phyloP scores from a whole-genome alignment of 139 green algal genomes.

The Closterium sp. region DNA sequence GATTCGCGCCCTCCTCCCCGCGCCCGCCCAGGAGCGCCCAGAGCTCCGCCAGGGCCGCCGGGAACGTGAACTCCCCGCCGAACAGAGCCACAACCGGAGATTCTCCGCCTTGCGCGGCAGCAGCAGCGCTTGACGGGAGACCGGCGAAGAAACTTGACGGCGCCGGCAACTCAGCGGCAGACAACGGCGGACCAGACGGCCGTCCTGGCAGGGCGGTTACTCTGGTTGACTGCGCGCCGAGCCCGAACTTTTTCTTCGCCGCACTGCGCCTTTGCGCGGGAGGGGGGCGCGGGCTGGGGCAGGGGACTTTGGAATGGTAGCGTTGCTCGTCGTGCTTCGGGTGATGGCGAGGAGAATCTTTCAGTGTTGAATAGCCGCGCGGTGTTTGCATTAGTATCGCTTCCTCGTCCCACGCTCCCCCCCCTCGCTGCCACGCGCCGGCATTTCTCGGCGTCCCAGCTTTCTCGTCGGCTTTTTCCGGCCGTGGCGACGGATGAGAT shows the following conservation, averaged over 20 bases:
- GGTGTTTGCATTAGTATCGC: too few species aligned
- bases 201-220: not conserved
- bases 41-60: not conserved
- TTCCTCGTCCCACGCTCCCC: too few species aligned
- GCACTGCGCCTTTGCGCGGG: not conserved
- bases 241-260: not conserved
- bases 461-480: not conserved
- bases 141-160: not conserved
- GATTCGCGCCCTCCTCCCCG: not conserved
- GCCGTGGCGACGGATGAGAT: not conserved
- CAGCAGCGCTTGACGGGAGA: not conserved
- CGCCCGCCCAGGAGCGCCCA: not conserved
- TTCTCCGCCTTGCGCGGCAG: not conserved
- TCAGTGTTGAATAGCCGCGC: too few species aligned
- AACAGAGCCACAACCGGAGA: not conserved
- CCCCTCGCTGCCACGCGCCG: too few species aligned
- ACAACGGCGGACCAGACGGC: not conserved
- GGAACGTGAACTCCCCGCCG: not conserved
- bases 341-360: too few species aligned
- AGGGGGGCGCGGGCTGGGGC: not conserved
- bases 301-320: not conserved
- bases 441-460: not conserved
- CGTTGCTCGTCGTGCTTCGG: too few species aligned
- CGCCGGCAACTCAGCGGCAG: not conserved
- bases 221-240: not conserved